Evolutionary conservation across 2,329 filamentous ascomycete species (phyloP), one percentile per base, ranked within the genome.

Genomic region (Arthrinium phaeospermum): DNA sequence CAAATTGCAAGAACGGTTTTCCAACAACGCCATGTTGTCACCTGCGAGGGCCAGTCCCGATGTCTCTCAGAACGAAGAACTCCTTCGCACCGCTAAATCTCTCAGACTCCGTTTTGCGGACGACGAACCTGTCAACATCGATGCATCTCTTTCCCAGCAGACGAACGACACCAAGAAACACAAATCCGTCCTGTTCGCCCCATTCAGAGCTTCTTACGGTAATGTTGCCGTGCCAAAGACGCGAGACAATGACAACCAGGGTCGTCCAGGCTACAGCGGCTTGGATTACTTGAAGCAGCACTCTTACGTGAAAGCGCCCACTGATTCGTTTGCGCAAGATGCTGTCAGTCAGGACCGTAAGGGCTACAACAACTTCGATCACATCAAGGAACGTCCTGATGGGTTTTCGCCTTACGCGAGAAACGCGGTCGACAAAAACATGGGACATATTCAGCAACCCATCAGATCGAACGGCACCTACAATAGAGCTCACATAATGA

Each of bases 91-190:
- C 4, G 71, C 71, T 16, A 61, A 49, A 34, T 73, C 71, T 22
- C 70, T 75, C 53, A 77, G 75, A 45, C 72, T 47, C 67, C 76
- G 75, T 24, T 72, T 77, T 24, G 64, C 19, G 14, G 22, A 71
- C 47, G 74, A 75, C 61, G 73, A 76, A 19, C 71, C 74, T 24
- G 71, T 24, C 67, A 74, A 41, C 10, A 64, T 41, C 13, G 71
- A 73, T 8, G 68, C 64, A 57, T 45, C 68, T 4, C 71, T 72
- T 8, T 70, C 68, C 45, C 30, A 68, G 4, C 70, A 37, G 27
- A 72, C 73, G 5, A 74, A 70, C 2, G 51, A 74, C 4, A 73
- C 71, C 1, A 77, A 78, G 57, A 72, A 53, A 47, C 70, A 30
- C 44, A 69, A 7, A 67, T 72, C 64, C 72, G 76, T 70, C 75